A percentile compares a stretch with the other conserved stretches of the same genome.
Conservation (phyloP, 2,329 filamentous ascomycete genomes). For the Zymoseptoria crescenta region DNA sequence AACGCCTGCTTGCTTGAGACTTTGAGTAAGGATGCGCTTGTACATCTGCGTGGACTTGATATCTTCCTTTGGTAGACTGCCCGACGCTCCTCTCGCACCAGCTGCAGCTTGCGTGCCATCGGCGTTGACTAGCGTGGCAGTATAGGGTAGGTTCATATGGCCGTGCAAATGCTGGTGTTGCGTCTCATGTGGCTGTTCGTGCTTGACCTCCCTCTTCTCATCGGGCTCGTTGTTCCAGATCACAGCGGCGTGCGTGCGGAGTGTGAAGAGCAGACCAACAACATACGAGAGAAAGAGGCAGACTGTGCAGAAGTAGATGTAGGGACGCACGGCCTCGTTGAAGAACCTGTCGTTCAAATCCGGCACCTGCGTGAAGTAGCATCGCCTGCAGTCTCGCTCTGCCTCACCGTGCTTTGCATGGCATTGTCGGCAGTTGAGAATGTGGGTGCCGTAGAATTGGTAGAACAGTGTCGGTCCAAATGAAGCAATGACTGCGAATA, state of each 20-base stretch:
- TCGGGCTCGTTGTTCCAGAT: conserved; percentile 82
- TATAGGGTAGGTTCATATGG: conserved; percentile 9
- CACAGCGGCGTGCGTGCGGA: conserved; percentile 89
- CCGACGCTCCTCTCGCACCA: conserved; percentile 5
- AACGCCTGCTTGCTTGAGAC: conserved; percentile 73
- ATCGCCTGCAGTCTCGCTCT: conserved; percentile 73
- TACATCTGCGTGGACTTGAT: conserved; percentile 85
- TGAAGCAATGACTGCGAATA: conserved; percentile 91
- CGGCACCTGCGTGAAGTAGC: conserved; percentile 85
- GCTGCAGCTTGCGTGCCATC: conserved; percentile 4
- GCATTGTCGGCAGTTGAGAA: conserved; percentile 72
- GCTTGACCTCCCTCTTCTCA: conserved; percentile 39
- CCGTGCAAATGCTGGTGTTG: conserved; percentile 11
- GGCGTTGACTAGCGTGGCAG: conserved; percentile 11
- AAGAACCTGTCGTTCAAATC: conserved; percentile 84
- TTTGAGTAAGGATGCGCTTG: conserved; percentile 87
- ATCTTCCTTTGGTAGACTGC: conserved; percentile 45
- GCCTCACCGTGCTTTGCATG: conserved; percentile 35
- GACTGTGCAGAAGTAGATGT: conserved; percentile 79
- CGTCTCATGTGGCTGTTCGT: conserved; percentile 9
- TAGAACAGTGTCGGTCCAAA: conserved; percentile 97
- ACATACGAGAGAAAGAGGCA: conserved; percentile 88
- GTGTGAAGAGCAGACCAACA: conserved; percentile 89
- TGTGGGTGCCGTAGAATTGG: conserved; percentile 95
- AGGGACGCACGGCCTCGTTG: conserved; percentile 80